Percentiles rank a stretch among this genome's conserved stretches.
These are phyloP conservation scores for Shiraia bambusicola DNA, from an alignment of 2,329 filamentous ascomycete species.

Conservation along the genomic window DNA sequence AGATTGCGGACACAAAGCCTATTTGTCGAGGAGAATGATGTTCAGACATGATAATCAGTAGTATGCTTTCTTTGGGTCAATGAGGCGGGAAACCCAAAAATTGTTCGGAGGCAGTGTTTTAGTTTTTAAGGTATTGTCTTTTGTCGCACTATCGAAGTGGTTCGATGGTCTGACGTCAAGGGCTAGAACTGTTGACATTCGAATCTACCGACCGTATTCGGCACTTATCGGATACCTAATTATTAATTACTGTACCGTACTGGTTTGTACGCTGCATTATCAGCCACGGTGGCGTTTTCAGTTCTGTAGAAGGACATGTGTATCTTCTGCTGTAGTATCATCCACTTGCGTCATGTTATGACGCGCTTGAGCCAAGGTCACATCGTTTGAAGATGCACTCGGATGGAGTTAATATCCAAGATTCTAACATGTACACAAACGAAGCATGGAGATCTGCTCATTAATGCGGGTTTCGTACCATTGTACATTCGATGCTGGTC, in stretches of 20 bases:
- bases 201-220: background rate
- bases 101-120: background rate
- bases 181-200: background rate
- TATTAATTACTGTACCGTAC: too few species aligned
- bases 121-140: background rate
- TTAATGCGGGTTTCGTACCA: slow-evolving; percentile 4
- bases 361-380: too few species aligned
- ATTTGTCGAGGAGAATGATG: slow-evolving; percentile 2
- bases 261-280: too few species aligned
- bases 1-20: slow-evolving; percentile 4
- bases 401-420: too few species aligned
- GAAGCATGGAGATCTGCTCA: background rate
- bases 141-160: background rate
- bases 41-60: slow-evolving; percentile 1
- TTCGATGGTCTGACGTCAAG: slow-evolving; percentile 4
- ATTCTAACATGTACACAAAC: background rate
- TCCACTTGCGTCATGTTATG: too few species aligned
- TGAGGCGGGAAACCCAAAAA: background rate
- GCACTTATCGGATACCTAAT: background rate
- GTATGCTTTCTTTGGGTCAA: background rate
- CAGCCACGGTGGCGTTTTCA: too few species aligned
- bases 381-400: too few species aligned
- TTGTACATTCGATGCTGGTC: background rate
- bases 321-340: too few species aligned
- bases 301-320: too few species aligned